phyloP scores from a whole-genome alignment of 1,284 basidiomycete species.

The Microbotryum silenes-acaulis region DNA sequence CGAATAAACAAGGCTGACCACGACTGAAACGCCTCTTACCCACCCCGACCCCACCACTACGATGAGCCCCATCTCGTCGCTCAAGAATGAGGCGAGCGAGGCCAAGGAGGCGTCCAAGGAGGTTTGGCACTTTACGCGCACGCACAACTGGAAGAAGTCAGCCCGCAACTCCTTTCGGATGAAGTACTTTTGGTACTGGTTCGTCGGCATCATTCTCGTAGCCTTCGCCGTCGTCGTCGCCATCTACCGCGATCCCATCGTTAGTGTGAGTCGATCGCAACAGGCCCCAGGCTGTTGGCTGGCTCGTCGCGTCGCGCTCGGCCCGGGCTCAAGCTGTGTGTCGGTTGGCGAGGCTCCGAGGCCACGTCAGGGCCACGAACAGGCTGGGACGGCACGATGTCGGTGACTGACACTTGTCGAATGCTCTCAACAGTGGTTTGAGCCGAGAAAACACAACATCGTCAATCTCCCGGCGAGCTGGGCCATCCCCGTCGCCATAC shows the following conservation, averaged over 20 bases:
- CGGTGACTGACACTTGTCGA: not conserved
- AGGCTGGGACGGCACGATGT: not conserved
- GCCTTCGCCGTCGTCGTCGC: slow-evolving; percentile 11
- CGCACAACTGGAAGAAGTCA: slow-evolving; percentile 21
- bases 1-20: too few species aligned
- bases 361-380: not conserved
- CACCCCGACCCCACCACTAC: not conserved
- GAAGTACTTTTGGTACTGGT: slow-evolving; percentile 28
- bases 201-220: slow-evolving; percentile 9
- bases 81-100: slow-evolving; percentile 15
- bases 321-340: not conserved
- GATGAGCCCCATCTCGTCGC: slow-evolving; percentile 13
- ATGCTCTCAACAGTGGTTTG: slow-evolving; percentile 6
- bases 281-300: too few species aligned
- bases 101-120: slow-evolving; percentile 16
- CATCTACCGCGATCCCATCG: slow-evolving; percentile 22
- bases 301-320: too few species aligned
- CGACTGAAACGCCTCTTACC: not conserved
- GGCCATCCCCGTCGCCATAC: slow-evolving; percentile 38
- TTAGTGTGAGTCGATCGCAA: not conserved
- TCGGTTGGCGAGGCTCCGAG: not conserved
- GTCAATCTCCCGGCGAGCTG: slow-evolving; percentile 34
- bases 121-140: slow-evolving; percentile 13
- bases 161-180: slow-evolving; percentile 8
- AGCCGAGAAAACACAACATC: slow-evolving; percentile 22